Evolutionary conservation across 345 rosid genomes (phyloP).

Genomic region (Mangifera indica): DNA sequence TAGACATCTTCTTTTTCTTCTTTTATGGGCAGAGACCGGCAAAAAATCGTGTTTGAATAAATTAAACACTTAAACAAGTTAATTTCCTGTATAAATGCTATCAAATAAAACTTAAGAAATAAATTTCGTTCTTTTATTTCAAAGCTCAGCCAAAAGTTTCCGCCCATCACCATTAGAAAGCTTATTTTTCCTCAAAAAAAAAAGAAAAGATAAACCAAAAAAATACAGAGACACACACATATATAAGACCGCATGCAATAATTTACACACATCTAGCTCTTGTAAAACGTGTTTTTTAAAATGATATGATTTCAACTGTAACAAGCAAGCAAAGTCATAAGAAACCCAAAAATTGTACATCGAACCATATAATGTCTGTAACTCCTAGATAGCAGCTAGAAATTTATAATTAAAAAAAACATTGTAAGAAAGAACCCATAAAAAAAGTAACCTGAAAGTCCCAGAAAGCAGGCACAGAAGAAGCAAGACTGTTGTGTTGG

Average conservation of each 20-base stretch:
- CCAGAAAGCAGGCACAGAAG: conserved; percentile 25
- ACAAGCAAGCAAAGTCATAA: neutral
- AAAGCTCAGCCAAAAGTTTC: neutral
- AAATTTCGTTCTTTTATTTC: neutral
- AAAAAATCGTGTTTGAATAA: neutral
- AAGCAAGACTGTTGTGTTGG: conserved; percentile 21
- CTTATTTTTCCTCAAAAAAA: neutral
- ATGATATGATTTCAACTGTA: neutral
- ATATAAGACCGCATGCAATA: neutral
- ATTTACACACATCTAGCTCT: no score
- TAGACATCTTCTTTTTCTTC: neutral
- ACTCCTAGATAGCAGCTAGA: neutral
- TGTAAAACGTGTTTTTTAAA: neutral
- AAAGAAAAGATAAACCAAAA: neutral
- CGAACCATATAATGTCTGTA: neutral
- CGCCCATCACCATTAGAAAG: no score
- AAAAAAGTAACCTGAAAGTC: conserved; percentile 36
- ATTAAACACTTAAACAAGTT: neutral
- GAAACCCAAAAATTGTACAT: conserved; percentile 1
- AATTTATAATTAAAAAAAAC: neutral
- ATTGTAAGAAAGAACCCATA: neutral
- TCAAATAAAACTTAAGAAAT: conserved; percentile 1
- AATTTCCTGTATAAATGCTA: neutral
- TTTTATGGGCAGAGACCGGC: neutral
- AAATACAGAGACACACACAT: no score